Base-by-base conservation (phyloP, 2,329 filamentous ascomycete genomes). In the Geosmithia morbida region DNA sequence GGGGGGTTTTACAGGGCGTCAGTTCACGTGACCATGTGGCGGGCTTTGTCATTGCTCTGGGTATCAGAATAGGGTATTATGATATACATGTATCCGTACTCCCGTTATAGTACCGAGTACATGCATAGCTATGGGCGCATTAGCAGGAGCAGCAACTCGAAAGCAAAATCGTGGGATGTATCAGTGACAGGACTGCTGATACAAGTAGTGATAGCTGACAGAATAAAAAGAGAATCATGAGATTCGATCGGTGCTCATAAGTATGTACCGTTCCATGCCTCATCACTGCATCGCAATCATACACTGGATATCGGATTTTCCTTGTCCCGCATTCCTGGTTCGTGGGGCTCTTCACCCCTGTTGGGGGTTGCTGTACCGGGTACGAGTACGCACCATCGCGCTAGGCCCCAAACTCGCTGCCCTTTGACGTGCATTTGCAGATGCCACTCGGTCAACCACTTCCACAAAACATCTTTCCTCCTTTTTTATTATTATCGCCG, bases 341-440 rank as follows among this genome's bases (percentile, higher is more conserved):
- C 40, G 19, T 22, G 45, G 45, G 45, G 37, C 26, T 11, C 22
- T 26, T 8, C 22, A 5, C 22, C 22, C 22, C 22, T 26, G 22
- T 26, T 26, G 22, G 22, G 22, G 22, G 22, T 26, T 26, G 8
- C 22, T 26, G 22, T 26, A 26, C 22, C 22, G 22, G 8, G 10
- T 13, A 33, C 39, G 42, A 22, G 46, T 39, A 26, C 44, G 16
- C 42, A 30, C 46, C 42, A 48, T 48, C 46, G 46, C 46, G 46
- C 46, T 48, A 48, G 29, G 43, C 20, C 41, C 46, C 46, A 41
- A 47, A 47, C 16, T 42, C 43, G 46, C 46, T 19, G n/a, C 26
- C 40, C 55, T 56, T 61, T 51, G 48, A 63, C 56, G 56, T 57
- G 59, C 59, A 58, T 52, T 53, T 61, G 56, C 53, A 61, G 59